phyloP scores from a whole-genome alignment of 441 rosid species.

The Gossypium schwendimanii region DNA sequence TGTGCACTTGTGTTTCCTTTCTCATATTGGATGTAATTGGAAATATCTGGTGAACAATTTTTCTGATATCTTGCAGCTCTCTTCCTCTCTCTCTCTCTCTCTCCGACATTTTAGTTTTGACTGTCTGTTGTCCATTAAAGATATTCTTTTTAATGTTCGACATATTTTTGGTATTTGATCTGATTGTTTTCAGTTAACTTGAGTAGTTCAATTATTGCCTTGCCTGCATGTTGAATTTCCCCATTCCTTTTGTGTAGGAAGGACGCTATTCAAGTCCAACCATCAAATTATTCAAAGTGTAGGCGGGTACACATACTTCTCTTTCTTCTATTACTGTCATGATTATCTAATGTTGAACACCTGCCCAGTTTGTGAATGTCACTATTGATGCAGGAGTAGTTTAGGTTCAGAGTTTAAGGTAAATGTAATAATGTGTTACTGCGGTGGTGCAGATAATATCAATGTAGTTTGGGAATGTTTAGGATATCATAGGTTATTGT shows the following conservation, averaged over 20 bases:
- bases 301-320: slow-evolving; percentile 34
- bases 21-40: background rate
- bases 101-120: background rate
- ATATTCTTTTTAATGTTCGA: slow-evolving; percentile 11
- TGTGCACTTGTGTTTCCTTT: background rate
- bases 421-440: background rate
- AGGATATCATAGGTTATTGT: background rate
- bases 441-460: background rate
- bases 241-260: slow-evolving; percentile 32
- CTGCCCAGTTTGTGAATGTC: background rate
- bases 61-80: background rate
- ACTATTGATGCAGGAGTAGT: background rate
- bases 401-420: slow-evolving; percentile 3
- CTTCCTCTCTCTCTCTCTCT: background rate
- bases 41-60: background rate
- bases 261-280: slow-evolving; percentile 24
- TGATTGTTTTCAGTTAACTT: slow-evolving; percentile 2
- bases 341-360: background rate
- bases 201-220: background rate
- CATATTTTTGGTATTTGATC: slow-evolving; percentile 6
- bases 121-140: slow-evolving; percentile 6
- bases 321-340: background rate
- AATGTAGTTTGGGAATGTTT: background rate
- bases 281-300: slow-evolving; percentile 28
- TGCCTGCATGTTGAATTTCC: slow-evolving; percentile 10